phyloP scores from a whole-genome alignment of 495 filamentous ascomycete genomes.

The Staphylotrichum longicolle region DNA sequence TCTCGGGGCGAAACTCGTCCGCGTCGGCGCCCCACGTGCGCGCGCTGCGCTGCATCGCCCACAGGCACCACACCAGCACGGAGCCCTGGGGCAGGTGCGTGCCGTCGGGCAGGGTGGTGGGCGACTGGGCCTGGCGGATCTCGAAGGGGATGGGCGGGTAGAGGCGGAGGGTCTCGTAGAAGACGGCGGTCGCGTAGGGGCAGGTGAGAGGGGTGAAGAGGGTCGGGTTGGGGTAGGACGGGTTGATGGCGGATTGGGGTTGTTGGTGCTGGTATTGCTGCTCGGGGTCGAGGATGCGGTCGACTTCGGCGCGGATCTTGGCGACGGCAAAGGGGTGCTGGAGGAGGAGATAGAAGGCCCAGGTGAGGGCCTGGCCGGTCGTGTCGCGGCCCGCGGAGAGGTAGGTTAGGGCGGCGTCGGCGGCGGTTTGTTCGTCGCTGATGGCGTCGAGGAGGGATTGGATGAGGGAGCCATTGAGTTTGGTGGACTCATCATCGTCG shows the following conservation, averaged over 20 bases:
- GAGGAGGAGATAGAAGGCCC: slow-evolving; percentile 58
- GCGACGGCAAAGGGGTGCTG: slow-evolving; percentile 40
- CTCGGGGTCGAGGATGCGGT: slow-evolving; percentile 17
- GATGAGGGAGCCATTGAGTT: slow-evolving; percentile 54
- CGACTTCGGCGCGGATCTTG: slow-evolving; percentile 45
- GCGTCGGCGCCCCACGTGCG: slow-evolving; percentile 57
- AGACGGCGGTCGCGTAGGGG: slow-evolving; percentile 56
- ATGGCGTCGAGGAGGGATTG: slow-evolving; percentile 56
- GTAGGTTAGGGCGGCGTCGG: slow-evolving; percentile 61
- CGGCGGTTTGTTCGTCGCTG: slow-evolving; percentile 46
- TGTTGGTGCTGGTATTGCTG: slow-evolving; percentile 12
- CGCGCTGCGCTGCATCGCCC: slow-evolving; percentile 58
- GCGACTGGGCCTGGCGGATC: slow-evolving; percentile 53
- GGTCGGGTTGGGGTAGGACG: slow-evolving; percentile 28
- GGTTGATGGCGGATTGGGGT: not conserved
- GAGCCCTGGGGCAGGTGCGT: slow-evolving; percentile 52
- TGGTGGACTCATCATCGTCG: slow-evolving; percentile 36
- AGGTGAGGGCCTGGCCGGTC: slow-evolving; percentile 59
- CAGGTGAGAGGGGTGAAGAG: slow-evolving; percentile 43
- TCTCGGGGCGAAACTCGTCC: slow-evolving; percentile 50
- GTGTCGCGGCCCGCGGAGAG: slow-evolving; percentile 61
- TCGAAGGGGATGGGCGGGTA: slow-evolving; percentile 63
- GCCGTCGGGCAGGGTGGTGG: slow-evolving; percentile 55
- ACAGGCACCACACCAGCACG: slow-evolving; percentile 57
- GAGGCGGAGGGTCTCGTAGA: slow-evolving; percentile 55